phyloP scores from a whole-genome alignment of 139 green algal genomes.

The Picocystis salinarum region DNA sequence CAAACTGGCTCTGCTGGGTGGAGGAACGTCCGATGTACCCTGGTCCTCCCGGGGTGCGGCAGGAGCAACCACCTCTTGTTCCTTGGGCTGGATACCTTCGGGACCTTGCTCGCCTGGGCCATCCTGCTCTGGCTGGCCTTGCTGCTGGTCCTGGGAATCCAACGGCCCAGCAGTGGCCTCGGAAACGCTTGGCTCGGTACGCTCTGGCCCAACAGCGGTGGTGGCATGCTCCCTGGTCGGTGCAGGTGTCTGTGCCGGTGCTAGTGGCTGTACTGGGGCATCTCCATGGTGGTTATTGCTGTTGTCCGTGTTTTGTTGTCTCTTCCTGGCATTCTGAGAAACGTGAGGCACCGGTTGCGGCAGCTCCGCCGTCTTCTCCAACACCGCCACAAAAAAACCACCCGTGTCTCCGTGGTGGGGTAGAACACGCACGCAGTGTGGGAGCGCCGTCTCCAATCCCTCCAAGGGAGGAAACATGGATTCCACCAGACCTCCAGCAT shows the following conservation, averaged over 20 bases:
- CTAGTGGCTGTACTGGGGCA: background rate
- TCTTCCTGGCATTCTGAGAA: too few species aligned
- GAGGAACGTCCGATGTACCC: background rate
- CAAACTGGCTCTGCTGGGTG: constrained; percentile 3
- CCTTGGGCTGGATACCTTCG: background rate
- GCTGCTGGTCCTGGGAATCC: constrained; percentile 3
- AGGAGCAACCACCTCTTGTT: background rate
- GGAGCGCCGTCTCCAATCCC: too few species aligned
- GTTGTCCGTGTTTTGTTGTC: too few species aligned
- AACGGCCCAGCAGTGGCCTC: constrained; percentile 2
- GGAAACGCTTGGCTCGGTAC: constrained; percentile 1
- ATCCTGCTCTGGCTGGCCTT: background rate
- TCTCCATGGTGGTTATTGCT: too few species aligned
- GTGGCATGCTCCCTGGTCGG: background rate
- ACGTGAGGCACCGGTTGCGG: constrained; percentile 2
- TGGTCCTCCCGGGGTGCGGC: background rate
- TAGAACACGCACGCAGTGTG: constrained; percentile 87
- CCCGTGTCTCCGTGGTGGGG: constrained; percentile 89
- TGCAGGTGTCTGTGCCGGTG: background rate
- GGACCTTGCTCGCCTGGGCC: background rate
- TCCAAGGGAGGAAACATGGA: too few species aligned
- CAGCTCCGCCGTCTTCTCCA: constrained; percentile 59
- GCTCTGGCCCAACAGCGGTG: background rate
- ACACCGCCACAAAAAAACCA: constrained; percentile 92
- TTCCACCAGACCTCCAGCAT: background rate